phyloP scores from a whole-genome alignment of 805 yeast genomes.

The Candida vartiovaarae region DNA sequence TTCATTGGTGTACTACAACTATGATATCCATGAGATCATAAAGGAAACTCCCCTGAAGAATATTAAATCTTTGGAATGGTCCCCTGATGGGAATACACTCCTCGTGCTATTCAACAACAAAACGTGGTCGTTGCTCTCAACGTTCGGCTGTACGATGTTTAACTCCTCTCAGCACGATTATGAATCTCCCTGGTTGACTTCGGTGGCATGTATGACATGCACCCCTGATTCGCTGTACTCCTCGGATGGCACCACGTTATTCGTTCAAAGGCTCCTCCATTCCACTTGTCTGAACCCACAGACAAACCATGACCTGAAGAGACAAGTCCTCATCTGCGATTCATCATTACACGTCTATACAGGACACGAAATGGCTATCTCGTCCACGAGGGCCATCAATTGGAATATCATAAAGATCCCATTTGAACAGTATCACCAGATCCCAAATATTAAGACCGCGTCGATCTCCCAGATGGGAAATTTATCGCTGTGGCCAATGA shows the following conservation, averaged over 20 bases:
- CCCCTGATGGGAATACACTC: conserved; percentile 9
- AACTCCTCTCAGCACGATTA: conserved; percentile 10
- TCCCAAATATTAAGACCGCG: conserved; percentile 12
- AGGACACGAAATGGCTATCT: conserved; percentile 17
- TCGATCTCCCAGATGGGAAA: conserved; percentile 21
- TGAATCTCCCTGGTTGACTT: conserved; percentile 8
- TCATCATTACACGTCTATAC: conserved; percentile 21
- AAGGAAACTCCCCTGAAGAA: conserved; percentile 1
- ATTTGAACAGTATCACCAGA: conserved; percentile 16
- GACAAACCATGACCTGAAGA: conserved; percentile 19
- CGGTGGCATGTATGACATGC: not conserved
- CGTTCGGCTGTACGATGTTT: conserved; percentile 22
- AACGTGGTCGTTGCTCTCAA: conserved; percentile 23
- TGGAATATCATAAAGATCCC: conserved; percentile 21
- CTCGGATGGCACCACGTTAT: conserved; percentile 5
- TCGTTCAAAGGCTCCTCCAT: conserved; percentile 3
- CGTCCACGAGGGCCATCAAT: conserved; percentile 9
- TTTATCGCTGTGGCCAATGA: conserved; percentile 20
- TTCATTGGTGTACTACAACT: conserved; percentile 6
- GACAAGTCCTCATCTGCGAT: conserved; percentile 18
- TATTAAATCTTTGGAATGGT: conserved; percentile 10
- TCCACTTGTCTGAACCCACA: conserved; percentile 4
- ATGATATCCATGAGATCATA: not conserved
- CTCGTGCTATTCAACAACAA: conserved; percentile 13
- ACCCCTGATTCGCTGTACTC: conserved; percentile 1